A percentile compares a stretch with the other conserved stretches of the same genome.
phyloP scores from a whole-genome alignment of 345 rosid species.

The Rhodamnia argentea region DNA sequence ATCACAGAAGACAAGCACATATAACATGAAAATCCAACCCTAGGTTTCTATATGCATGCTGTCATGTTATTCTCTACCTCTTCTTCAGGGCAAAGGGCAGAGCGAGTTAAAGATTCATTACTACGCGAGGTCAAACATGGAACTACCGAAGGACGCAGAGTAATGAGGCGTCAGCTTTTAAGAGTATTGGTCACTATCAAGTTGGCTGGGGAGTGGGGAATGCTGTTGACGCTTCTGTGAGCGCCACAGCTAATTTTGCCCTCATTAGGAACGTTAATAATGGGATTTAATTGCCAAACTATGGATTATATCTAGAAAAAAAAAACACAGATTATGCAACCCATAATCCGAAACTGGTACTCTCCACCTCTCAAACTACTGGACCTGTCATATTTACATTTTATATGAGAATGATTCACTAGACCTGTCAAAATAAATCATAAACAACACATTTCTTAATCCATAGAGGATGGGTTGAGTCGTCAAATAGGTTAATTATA shows the following conservation, averaged over 20 bases:
- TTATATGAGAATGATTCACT: not conserved
- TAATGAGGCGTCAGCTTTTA: not conserved
- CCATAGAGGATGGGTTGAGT: no score
- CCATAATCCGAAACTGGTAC: no score
- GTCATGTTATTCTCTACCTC: not conserved
- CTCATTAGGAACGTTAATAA: not conserved
- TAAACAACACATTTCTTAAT: no score
- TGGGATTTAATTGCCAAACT: not conserved
- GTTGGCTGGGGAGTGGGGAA: not conserved
- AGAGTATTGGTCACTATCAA: not conserved
- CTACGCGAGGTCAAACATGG: not conserved
- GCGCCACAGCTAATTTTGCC: not conserved
- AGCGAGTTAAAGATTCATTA: not conserved
- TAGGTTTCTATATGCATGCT: not conserved
- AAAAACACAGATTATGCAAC: not conserved
- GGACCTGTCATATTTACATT: not conserved
- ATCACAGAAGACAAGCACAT: not conserved
- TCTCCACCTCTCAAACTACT: no score
- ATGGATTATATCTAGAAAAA: not conserved
- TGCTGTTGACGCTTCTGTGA: not conserved
- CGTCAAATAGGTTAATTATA: no score
- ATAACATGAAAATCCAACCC: not conserved
- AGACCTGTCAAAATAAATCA: no score
- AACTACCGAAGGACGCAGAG: not conserved
- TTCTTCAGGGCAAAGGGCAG: not conserved